Percentiles rank a stretch among this genome's conserved stretches.
phyloP scores from a whole-genome alignment of 2,329 filamentous ascomycete species.

The Magnaporthales sp. region DNA sequence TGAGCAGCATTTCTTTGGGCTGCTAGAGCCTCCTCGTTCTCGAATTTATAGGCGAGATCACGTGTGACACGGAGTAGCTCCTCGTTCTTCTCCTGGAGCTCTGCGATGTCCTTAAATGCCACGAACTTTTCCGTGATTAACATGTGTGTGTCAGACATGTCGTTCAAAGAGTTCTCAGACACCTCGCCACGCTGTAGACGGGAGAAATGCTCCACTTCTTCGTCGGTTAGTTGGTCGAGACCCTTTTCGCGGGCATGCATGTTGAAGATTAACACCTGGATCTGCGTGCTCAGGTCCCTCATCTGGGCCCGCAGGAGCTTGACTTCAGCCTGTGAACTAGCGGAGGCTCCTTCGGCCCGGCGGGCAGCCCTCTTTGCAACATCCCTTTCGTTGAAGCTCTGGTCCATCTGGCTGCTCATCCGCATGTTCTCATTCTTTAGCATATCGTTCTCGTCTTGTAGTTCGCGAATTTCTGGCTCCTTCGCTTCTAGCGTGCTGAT shows the following conservation, averaged over 20 bases:
- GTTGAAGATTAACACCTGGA: conserved; percentile 85
- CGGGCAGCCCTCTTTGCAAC: conserved; percentile 67
- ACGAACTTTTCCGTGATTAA: conserved; percentile 88
- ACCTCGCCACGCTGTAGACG: conserved; percentile 70
- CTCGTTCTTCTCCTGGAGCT: conserved; percentile 81
- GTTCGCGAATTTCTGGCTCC: conserved; percentile 79
- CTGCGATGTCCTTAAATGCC: conserved; percentile 75
- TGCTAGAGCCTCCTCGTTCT: conserved; percentile 75
- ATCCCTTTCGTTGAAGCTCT: conserved; percentile 74
- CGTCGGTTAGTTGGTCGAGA: conserved; percentile 57
- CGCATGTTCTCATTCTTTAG: conserved; percentile 74
- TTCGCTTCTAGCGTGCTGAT: conserved; percentile 77
- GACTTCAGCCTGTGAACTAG: conserved; percentile 55
- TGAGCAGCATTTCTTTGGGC: conserved; percentile 54
- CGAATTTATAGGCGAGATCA: conserved; percentile 79
- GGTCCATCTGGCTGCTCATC: conserved; percentile 77
- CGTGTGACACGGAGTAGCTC: conserved; percentile 76
- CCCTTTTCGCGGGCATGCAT: conserved; percentile 76
- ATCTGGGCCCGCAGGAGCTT: conserved; percentile 79
- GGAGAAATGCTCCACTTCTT: conserved; percentile 68
- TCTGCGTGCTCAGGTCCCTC: conserved; percentile 79
- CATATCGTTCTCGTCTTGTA: conserved; percentile 71
- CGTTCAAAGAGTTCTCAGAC: conserved; percentile 59
- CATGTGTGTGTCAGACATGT: conserved; percentile 75
- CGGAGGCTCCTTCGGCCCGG: conserved; percentile 67